Conservation (phyloP, 495 filamentous ascomycete genomes). For the Podospora comata region DNA sequence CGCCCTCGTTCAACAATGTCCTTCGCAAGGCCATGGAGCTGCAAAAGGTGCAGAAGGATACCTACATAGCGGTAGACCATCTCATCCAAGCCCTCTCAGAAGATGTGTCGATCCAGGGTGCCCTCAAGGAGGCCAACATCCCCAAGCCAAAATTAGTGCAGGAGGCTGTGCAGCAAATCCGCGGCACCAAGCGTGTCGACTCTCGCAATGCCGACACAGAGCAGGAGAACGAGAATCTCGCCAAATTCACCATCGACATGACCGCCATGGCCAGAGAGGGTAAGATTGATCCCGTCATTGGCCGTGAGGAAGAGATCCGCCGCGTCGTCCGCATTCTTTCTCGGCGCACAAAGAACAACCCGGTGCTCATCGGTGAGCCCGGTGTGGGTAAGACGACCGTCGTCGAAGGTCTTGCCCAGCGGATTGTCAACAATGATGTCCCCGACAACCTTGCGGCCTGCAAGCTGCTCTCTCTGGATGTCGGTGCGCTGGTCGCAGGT, state of each 20-base stretch:
- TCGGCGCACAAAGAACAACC: conserved; percentile 96
- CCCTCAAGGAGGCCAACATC: conserved; percentile 81
- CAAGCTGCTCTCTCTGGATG: conserved; percentile 89
- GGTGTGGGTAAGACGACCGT: conserved; percentile 99
- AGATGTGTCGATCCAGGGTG: conserved; percentile 67
- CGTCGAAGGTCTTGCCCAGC: conserved; percentile 90
- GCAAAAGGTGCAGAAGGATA: conserved; percentile 93
- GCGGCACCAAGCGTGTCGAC: conserved; percentile 87
- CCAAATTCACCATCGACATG: conserved; percentile 98
- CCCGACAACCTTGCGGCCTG: conserved; percentile 93
- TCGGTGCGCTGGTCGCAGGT: conserved; percentile 89
- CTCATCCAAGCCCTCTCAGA: conserved; percentile 80
- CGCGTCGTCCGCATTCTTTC: conserved; percentile 91
- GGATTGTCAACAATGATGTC: conserved; percentile 89
- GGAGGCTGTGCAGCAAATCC: conserved; percentile 80
- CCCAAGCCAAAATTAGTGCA: conserved; percentile 89
- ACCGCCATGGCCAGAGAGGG: conserved; percentile 90
- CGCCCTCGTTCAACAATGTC: conserved; percentile 76
- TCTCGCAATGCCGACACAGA: conserved; percentile 91
- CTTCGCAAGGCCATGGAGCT: conserved; percentile 82
- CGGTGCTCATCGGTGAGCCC: conserved; percentile 88
- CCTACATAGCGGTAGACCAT: conserved; percentile 90
- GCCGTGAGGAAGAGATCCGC: conserved; percentile 93
- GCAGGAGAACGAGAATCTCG: conserved; percentile 85
- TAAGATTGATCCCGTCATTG: conserved; percentile 97